Conservation (phyloP, 1,284 basidiomycete species). For the Exobasidium cylindrosporum region DNA sequence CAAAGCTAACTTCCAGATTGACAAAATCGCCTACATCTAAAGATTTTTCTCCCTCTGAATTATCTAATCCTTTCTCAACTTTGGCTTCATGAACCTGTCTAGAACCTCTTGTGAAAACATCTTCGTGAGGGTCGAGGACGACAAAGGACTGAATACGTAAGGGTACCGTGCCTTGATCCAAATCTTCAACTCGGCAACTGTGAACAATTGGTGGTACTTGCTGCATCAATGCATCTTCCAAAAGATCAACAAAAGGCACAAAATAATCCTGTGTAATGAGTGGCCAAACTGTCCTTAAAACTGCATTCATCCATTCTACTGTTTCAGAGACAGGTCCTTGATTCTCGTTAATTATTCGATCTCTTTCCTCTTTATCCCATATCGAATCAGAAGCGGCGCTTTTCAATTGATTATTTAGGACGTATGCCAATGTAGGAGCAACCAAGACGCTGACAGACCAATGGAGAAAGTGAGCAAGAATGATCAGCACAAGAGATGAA, state of each 20-base stretch:
- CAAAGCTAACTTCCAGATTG: conserved; percentile 44
- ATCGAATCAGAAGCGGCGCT: neutral
- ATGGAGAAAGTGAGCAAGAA: neutral
- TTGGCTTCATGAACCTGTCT: conserved; percentile 7
- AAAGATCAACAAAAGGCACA: conserved; percentile 45
- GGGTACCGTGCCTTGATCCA: conserved; percentile 46
- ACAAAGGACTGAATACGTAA: conserved; percentile 38
- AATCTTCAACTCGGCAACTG: conserved; percentile 42
- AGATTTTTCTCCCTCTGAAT: conserved; percentile 2
- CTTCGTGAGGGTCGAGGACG: conserved; percentile 27
- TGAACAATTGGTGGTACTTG: conserved; percentile 50
- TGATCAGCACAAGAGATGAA: neutral
- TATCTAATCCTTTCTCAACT: neutral
- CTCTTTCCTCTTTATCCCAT: conserved; percentile 2
- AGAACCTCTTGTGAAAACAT: conserved; percentile 29
- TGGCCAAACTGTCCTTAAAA: conserved; percentile 42
- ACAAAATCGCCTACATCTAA: conserved; percentile 41
- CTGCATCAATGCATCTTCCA: conserved; percentile 50
- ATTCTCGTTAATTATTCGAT: neutral
- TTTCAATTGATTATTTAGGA: neutral
- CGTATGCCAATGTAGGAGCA: neutral
- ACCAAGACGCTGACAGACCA: neutral
- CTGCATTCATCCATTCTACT: conserved; percentile 48
- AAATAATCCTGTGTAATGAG: conserved; percentile 48
- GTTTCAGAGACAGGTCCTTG: conserved; percentile 22